Base-by-base conservation (phyloP, 805 yeast species). In the Cyberlindnera mycetangii region DNA sequence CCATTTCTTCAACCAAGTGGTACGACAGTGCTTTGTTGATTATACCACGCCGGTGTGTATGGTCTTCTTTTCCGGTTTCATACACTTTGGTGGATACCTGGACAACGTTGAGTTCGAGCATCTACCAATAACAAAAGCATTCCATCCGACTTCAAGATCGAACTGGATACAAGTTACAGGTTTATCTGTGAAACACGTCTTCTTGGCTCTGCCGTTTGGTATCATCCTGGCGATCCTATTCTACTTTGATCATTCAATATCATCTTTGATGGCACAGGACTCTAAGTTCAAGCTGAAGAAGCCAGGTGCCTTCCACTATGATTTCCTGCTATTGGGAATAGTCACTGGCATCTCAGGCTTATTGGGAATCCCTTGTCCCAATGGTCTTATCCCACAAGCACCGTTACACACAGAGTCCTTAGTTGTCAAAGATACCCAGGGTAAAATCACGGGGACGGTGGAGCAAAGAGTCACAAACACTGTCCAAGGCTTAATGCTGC, bases 351-450 rank as follows among this genome's bases (percentile, higher is more conserved):
- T 92, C 1, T 73, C 96, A 3, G 98, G 98, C 0, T 64, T 92
- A 1, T 59, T 92, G 10, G 99, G 98, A 0, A 73, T 93, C 2
- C 99, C 98, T 0, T 89, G 97, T 2, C 98, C 98, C 0, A 93
- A 93, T 65, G 99, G 99, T 0, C 70, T 92, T 25, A 92, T 92
- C 35, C 99, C 99, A 1, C 99, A 92, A 63, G 98, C 99, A 0
- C 98, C 98, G 2, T 61, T 93, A 28, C 99, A 92, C 56, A 89
- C 98, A 0, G 77, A 75, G 33, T 79, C 96, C 0, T 65, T 92
- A 24, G 75, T 88, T 33, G 80, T 85, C 5, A 60, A 62, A 9
- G 68, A 68, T 12, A 48, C 45, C 24, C 24, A 45, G 14, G 47
- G 58, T 16, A 45, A 49, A 7, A 51, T 56, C 11, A 48, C 44